Conservation (phyloP, 208 protist species). For the Acanthamoeba polyphaga region DNA sequence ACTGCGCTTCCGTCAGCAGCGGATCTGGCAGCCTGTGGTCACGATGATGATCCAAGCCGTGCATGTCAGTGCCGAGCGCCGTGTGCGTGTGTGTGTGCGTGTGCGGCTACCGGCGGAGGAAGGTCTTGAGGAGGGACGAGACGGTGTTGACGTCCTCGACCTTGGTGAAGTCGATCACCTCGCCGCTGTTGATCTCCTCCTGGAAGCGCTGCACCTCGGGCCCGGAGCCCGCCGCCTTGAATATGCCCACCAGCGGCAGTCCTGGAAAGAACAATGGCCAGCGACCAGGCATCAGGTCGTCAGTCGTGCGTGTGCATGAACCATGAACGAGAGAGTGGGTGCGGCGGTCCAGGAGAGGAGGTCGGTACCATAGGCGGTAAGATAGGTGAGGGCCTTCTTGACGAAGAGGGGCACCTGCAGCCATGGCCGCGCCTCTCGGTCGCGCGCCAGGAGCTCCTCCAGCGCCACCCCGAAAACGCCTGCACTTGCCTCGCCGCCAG, state of each 20-base stretch:
- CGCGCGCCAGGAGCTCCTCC: slow-evolving; percentile 46
- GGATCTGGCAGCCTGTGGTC: background rate
- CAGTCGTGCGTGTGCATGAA: no score
- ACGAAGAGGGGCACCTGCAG: slow-evolving; percentile 61
- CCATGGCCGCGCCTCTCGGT: slow-evolving; percentile 17
- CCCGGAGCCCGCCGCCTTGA: slow-evolving; percentile 46
- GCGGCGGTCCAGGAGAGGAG: background rate
- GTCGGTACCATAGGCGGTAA: slow-evolving; percentile 30
- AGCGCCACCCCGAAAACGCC: slow-evolving; percentile 42
- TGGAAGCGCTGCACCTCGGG: slow-evolving; percentile 59
- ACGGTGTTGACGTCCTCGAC: slow-evolving; percentile 68
- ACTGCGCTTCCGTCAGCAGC: background rate
- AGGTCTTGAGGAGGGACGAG: slow-evolving; percentile 49
- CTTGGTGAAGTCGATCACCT: slow-evolving; percentile 26
- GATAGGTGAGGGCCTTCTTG: slow-evolving; percentile 37
- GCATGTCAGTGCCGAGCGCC: no score
- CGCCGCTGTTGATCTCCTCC: slow-evolving; percentile 26
- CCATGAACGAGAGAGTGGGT: no score
- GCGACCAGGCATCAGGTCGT: no score
- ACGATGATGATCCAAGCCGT: no score
- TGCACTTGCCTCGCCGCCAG: background rate
- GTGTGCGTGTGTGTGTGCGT: no score
- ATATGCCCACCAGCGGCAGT: slow-evolving; percentile 30
- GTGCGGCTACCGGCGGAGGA: background rate
- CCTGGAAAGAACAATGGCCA: background rate